phyloP scores from a whole-genome alignment of 2,329 filamentous ascomycete species.

The Cytospora chrysosperma region DNA sequence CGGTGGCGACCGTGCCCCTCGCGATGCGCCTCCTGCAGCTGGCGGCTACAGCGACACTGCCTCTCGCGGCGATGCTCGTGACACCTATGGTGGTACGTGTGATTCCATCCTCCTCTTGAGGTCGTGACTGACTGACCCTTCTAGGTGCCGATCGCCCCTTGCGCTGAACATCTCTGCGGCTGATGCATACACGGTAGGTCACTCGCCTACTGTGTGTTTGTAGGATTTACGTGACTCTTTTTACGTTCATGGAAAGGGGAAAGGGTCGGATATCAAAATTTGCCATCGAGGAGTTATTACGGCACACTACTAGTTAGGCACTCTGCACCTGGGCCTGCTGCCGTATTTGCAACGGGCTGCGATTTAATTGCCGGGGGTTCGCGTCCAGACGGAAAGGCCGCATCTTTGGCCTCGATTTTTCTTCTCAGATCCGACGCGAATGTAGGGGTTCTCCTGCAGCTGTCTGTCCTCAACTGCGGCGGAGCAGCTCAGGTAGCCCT shows the following conservation, averaged over 20 bases:
- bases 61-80: conserved; percentile 32
- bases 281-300: conserved; percentile 23
- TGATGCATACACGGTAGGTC: conserved; percentile 20
- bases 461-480: conserved; percentile 10
- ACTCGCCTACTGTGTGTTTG: conserved; percentile 16
- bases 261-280: conserved; percentile 23
- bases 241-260: conserved; percentile 22
- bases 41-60: conserved; percentile 32
- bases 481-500: conserved; percentile 16
- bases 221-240: conserved; percentile 20
- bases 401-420: conserved; percentile 18
- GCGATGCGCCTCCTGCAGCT: conserved; percentile 30
- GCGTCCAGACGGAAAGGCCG: conserved; percentile 21
- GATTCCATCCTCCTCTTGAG: conserved; percentile 20
- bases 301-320: conserved; percentile 25
- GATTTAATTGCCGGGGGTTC: conserved; percentile 20
- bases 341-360: conserved; percentile 22
- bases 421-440: conserved; percentile 21
- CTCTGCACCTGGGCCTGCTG: conserved; percentile 25
- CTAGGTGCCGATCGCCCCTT: conserved; percentile 22
- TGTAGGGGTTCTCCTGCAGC: conserved; percentile 15
- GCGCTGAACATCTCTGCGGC: conserved; percentile 15
- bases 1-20: conserved; percentile 29
- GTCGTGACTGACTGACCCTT: conserved; percentile 22
- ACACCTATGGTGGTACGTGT: conserved; percentile 32